Conservation (phyloP, 208 protist genomes). For the Wallacemonas rigidus region DNA sequence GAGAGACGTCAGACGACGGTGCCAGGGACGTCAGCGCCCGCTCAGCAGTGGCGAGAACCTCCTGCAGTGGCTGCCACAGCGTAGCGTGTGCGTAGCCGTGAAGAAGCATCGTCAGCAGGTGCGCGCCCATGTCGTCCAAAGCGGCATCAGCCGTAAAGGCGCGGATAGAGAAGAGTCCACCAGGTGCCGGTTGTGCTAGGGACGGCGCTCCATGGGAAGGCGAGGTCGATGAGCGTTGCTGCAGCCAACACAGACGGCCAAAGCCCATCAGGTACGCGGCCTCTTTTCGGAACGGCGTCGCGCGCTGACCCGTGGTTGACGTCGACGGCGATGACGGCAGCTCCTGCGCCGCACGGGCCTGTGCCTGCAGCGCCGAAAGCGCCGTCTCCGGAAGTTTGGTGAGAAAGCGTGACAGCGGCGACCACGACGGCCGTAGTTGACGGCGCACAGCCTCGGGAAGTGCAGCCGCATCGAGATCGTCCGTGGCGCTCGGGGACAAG, state of each 20-base stretch:
- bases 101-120: slow-evolving; percentile 15
- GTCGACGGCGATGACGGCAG: not conserved
- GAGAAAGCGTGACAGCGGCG: slow-evolving; percentile 46
- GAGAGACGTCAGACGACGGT: not conserved
- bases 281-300: not conserved
- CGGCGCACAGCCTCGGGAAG: slow-evolving; percentile 31
- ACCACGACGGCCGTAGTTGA: slow-evolving; percentile 64
- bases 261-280: slow-evolving; percentile 13
- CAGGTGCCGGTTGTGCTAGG: not conserved
- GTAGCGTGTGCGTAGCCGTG: slow-evolving; percentile 10
- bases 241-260: slow-evolving; percentile 6
- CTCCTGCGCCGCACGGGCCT: not conserved
- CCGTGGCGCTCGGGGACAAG: slow-evolving; percentile 60
- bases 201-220: not conserved
- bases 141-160: slow-evolving; percentile 2
- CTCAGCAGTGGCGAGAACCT: slow-evolving; percentile 1
- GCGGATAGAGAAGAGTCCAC: slow-evolving; percentile 12
- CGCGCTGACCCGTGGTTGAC: not conserved
- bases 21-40: not conserved
- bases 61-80: not conserved
- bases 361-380: not conserved
- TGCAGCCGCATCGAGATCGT: slow-evolving; percentile 28
- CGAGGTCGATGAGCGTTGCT: not conserved
- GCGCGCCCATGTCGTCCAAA: slow-evolving; percentile 2
- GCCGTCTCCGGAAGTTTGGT: slow-evolving; percentile 18